Percentiles rank a stretch among this genome's conserved stretches.
phyloP scores from a whole-genome alignment of 2,329 filamentous ascomycete species.

The Sclerotinia sclerotiorum region DNA sequence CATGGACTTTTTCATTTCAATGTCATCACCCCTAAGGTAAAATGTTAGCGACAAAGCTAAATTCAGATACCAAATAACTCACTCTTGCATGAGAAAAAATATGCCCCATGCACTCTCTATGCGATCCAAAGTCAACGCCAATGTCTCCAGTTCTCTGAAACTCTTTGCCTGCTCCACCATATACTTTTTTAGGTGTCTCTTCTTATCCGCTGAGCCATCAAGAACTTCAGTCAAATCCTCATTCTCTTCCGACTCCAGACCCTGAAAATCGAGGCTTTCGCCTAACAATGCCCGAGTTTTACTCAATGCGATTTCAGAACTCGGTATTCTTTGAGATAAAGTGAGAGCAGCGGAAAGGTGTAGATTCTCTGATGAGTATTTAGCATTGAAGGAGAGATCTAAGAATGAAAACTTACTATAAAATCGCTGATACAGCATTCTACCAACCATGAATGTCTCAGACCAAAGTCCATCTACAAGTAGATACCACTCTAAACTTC shows the following conservation, averaged over 20 bases:
- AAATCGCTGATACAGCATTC: constrained; percentile 78
- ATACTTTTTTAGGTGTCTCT: constrained; percentile 36
- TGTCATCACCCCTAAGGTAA: not conserved
- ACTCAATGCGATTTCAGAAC: constrained; percentile 44
- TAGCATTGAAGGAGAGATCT: constrained; percentile 22
- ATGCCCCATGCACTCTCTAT: constrained; percentile 60
- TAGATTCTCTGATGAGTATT: constrained; percentile 42
- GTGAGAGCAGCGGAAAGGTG: constrained; percentile 55
- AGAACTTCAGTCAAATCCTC: constrained; percentile 38
- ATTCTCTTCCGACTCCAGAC: constrained; percentile 32
- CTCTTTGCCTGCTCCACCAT: constrained; percentile 57
- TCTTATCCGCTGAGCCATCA: constrained; percentile 43
- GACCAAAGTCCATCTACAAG: constrained; percentile 71
- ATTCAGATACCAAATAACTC: constrained; percentile 21
- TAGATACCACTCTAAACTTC: constrained; percentile 81
- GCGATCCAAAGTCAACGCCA: constrained; percentile 64
- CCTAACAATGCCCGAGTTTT: constrained; percentile 45
- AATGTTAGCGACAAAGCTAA: not conserved
- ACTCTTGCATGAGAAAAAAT: constrained; percentile 32
- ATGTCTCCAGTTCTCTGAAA: constrained; percentile 67
- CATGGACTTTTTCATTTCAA: constrained; percentile 47
- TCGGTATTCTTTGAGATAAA: constrained; percentile 51
- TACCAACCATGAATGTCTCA: constrained; percentile 66
- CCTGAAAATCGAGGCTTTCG: constrained; percentile 42
- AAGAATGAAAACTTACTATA: constrained; percentile 62